These are phyloP conservation scores for Phytophthora litchii DNA, from an alignment of 352 stramenopile species.

Conservation along the genomic window DNA sequence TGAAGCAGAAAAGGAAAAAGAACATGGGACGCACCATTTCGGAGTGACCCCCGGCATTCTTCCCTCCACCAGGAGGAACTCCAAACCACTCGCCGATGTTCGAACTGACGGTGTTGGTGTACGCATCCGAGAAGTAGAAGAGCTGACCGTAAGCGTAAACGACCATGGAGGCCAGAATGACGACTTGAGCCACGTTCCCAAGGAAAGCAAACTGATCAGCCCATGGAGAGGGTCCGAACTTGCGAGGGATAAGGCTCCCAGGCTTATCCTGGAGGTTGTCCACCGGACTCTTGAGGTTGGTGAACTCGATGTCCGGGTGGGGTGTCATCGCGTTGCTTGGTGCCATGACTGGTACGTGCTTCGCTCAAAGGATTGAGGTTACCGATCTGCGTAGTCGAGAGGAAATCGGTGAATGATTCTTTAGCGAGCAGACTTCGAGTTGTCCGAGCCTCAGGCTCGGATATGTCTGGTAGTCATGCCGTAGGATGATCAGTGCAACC, in stretches of 20 bases:
- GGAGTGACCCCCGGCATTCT: slow-evolving; percentile 19
- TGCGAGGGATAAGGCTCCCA: background rate
- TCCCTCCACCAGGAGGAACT: slow-evolving; percentile 23
- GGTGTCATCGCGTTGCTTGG: slow-evolving; percentile 20
- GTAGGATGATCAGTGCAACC: slow-evolving; percentile 5
- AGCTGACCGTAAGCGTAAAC: slow-evolving; percentile 41
- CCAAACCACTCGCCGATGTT: slow-evolving; percentile 41
- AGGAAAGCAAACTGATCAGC: slow-evolving; percentile 3
- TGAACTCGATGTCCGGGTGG: slow-evolving; percentile 22
- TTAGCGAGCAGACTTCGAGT: background rate
- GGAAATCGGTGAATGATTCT: slow-evolving; percentile 25
- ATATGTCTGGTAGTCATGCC: too few species aligned
- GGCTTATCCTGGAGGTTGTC: slow-evolving; percentile 20
- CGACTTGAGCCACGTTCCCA: slow-evolving; percentile 32
- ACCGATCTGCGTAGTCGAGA: slow-evolving; percentile 11
- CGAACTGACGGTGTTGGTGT: slow-evolving; percentile 25
- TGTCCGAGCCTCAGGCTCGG: background rate
- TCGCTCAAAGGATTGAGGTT: background rate
- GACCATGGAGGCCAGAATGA: slow-evolving; percentile 34
- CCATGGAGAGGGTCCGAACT: slow-evolving; percentile 7
- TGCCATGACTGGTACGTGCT: slow-evolving; percentile 3
- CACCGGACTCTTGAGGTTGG: slow-evolving; percentile 23
- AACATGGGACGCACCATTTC: slow-evolving; percentile 65
- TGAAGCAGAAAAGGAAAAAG: slow-evolving; percentile 47
- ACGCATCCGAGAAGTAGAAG: slow-evolving; percentile 29